A percentile compares a stretch with the other conserved stretches of the same genome.
Conservation (phyloP, 78 protist genomes). For the Monocercomonoides exilis region DNA sequence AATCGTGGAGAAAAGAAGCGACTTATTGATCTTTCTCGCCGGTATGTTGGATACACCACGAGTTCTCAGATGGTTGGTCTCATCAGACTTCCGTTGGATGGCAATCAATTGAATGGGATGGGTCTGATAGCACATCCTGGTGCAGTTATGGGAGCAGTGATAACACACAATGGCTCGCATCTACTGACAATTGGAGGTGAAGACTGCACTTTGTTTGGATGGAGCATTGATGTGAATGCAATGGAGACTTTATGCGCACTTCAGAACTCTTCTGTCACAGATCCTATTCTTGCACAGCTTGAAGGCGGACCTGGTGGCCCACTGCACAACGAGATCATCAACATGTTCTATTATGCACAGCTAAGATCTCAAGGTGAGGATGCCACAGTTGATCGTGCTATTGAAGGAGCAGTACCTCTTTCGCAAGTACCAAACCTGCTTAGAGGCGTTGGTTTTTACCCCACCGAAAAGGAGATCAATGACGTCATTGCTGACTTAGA, state of each 20-base stretch:
- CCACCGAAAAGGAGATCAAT: constrained; percentile 23
- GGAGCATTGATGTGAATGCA: neutral
- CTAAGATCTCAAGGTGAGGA: constrained; percentile 45
- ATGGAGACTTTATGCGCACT: neutral
- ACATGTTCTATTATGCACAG: constrained; percentile 33
- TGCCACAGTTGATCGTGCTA: neutral
- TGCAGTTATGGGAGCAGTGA: neutral
- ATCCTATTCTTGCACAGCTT: neutral
- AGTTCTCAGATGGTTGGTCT: constrained; percentile 38
- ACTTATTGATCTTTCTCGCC: no score
- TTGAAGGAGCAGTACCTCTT: constrained; percentile 19
- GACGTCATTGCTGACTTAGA: constrained; percentile 5
- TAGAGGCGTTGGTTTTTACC: constrained; percentile 57
- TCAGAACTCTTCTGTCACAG: constrained; percentile 1
- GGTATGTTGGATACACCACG: neutral
- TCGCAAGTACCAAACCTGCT: constrained; percentile 35
- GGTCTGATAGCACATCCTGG: constrained; percentile 57
- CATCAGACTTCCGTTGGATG: constrained; percentile 47
- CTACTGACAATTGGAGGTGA: neutral
- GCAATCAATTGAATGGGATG: constrained; percentile 46
- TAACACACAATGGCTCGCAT: neutral
- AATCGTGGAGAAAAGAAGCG: no score
- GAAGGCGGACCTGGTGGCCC: constrained; percentile 22
- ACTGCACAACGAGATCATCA: constrained; percentile 8
- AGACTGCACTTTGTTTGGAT: neutral